Evolutionary conservation across 2,329 filamentous ascomycete species (phyloP).

Genomic region (Orbilia quercus): DNA sequence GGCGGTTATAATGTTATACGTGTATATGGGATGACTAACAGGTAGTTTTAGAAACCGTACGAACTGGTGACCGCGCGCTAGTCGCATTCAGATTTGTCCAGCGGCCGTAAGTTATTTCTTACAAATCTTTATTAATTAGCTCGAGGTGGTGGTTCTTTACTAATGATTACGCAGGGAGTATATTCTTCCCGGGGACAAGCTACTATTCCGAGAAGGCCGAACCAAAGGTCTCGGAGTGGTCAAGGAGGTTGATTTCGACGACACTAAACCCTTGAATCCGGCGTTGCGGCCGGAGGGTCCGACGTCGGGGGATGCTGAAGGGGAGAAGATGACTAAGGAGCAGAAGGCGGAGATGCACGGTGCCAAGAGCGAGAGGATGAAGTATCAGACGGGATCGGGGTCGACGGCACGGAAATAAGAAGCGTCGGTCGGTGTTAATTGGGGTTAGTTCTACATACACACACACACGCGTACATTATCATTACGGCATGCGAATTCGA

Average conservation of each 20-base stretch:
- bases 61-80: slow-evolving; percentile 90
- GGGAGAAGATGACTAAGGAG: slow-evolving; percentile 38
- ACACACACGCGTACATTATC: neutral
- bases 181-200: slow-evolving; percentile 83
- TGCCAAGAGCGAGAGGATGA: slow-evolving; percentile 51
- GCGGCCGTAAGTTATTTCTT: slow-evolving; percentile 69
- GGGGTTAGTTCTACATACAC: neutral
- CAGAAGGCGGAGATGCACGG: slow-evolving; percentile 47
- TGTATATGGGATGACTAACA: slow-evolving; percentile 7
- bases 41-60: slow-evolving; percentile 72
- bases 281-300: slow-evolving; percentile 33
- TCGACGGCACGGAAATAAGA: slow-evolving; percentile 17
- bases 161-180: slow-evolving; percentile 71
- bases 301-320: slow-evolving; percentile 19
- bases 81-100: slow-evolving; percentile 97
- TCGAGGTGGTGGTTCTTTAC: neutral
- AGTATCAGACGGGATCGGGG: slow-evolving; percentile 49
- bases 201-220: slow-evolving; percentile 91
- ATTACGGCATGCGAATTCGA: neutral
- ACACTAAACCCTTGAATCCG: slow-evolving; percentile 61
- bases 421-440: neutral
- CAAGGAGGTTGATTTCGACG: slow-evolving; percentile 88
- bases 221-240: slow-evolving; percentile 97
- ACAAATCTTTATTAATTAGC: no score
- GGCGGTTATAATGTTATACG: no score